Evolutionary conservation across 768 basidiomycete genomes (phyloP).

Genomic region (Amanita muscaria): DNA sequence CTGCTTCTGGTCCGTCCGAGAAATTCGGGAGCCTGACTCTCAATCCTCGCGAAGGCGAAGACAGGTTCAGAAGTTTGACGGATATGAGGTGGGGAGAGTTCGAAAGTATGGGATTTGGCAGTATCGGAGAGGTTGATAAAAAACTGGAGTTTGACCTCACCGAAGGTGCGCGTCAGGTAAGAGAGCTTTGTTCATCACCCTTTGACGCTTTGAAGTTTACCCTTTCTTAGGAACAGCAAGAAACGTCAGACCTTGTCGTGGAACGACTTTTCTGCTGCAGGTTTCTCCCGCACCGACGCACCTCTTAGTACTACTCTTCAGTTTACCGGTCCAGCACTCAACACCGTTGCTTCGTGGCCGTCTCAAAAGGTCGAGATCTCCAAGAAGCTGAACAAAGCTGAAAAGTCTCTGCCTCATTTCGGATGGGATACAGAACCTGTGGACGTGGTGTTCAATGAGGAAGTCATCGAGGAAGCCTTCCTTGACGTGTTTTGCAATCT

Average conservation of each 20-base stretch:
- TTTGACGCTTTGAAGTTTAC: too few species aligned
- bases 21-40: slow-evolving; percentile 27
- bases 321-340: slow-evolving; percentile 47
- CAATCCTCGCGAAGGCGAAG: slow-evolving; percentile 39
- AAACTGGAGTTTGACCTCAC: slow-evolving; percentile 90
- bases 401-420: slow-evolving; percentile 76
- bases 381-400: slow-evolving; percentile 77
- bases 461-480: slow-evolving; percentile 86
- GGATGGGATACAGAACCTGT: slow-evolving; percentile 90
- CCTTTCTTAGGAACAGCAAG: slow-evolving; percentile 56
- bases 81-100: slow-evolving; percentile 92
- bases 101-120: slow-evolving; percentile 73
- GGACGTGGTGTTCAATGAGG: slow-evolving; percentile 67
- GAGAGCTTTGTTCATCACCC: too few species aligned
- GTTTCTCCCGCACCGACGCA: slow-evolving; percentile 73
- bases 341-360: slow-evolving; percentile 63
- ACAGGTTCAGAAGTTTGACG: slow-evolving; percentile 71
- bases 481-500: slow-evolving; percentile 80
- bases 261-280: slow-evolving; percentile 80
- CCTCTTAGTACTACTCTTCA: slow-evolving; percentile 76
- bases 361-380: slow-evolving; percentile 61
- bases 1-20: slow-evolving; percentile 16
- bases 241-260: slow-evolving; percentile 84
- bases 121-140: slow-evolving; percentile 41
- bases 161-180: slow-evolving; percentile 68